Base-by-base conservation (phyloP, 768 basidiomycete genomes). In the Tricholomella constricta region DNA sequence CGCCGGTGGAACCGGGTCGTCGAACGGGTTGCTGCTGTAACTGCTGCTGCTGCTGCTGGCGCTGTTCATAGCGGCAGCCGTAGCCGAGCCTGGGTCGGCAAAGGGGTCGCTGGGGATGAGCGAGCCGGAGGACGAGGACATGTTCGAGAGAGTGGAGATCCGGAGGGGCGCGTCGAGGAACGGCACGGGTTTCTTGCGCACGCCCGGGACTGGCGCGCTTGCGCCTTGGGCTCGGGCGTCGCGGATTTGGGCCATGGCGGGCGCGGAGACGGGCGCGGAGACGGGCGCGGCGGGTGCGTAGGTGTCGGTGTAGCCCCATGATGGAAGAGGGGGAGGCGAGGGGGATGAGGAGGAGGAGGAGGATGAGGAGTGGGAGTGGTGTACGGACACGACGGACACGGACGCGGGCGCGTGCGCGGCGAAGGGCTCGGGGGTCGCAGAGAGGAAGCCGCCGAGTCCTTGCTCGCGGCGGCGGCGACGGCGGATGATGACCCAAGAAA, bases 101-200 rank as follows among this genome's bases (percentile, higher is more conserved):
- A 62, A 62, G 6, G 62, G 62, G 44, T 60, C 40, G 15, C 23
- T 26, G 6, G 52, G 60, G 38, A 54, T 47, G 9, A 52, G 32
- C 15, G 17, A 29, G 23, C 20, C 15, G 11, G 41, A 40, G n/a
- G 49, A 48, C 20, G 37, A 43, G 10, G 41, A 36, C 15, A 32
- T 45, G 9, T 43, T 17, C 6, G 12, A 17, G 48, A n/a, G 44
- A 32, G 31, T 9, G 31, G 31, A 32, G 10, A 32, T 10, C 29
- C 29, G 31, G 31, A 10, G 40, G 34, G 42, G 41, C 27, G 48
- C 43, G 19, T 38, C 9, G 15, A 49, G 55, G 23, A 45, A 34
- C 19, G 62, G 52, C 5, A 59, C 55, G 12, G 60, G 58, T 45
- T 63, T 61, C 51, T 51, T 62, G 34, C 52, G 58, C 17, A 34